Evolutionary conservation across 1,139 yeast species (phyloP), one percentile per base, ranked within the genome.

Genomic region (Sugiyamaella pinicola): DNA sequence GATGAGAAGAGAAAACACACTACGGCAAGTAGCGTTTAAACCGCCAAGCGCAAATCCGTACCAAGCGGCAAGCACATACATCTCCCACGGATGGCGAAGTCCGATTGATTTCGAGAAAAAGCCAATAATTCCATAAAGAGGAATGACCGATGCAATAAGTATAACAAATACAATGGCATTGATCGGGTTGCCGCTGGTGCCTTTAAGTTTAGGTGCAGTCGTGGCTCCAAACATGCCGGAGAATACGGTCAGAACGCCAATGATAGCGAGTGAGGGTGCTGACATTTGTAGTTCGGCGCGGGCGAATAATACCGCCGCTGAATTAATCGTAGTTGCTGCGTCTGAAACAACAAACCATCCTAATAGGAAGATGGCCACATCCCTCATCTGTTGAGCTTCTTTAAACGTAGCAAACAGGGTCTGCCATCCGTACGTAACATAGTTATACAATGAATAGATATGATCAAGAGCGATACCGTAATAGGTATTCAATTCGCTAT

Each of bases 291-390:
- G 68, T 56, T 84, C 84, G 0, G 85, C 79, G 48, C 82, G 80
- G 0, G 89, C 86, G 69, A 85, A 85, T 43, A 85, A 65, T 22
- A 85, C 79, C 0, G 91, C 90, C 0, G 90, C 83, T 1, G 88
- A 82, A 64, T 84, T 84, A 54, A 85, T 84, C 0, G 91, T 85
- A 1, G 88, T 83, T 15, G 84, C 71, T 1, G 87, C 83, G 61
- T 85, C 91, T 13, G 86, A 79, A 3, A 85, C 73, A 47, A 85
- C 75, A 60, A 85, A 84, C 90, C 90, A 85, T 0, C 86, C 87
- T 0, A 79, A 53, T 8, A 85, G 67, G 59, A 82, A 85, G 9
- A 78, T 74, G 13, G 79, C 73, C 22, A 85, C 85, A 60, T 85
- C 89, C 57, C 74, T 75, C 63, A 85, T 69, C 46, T 78, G 69